Conservation (phyloP, 225 moss, liverwort and hornwort species). For the Bryum argenteum region DNA sequence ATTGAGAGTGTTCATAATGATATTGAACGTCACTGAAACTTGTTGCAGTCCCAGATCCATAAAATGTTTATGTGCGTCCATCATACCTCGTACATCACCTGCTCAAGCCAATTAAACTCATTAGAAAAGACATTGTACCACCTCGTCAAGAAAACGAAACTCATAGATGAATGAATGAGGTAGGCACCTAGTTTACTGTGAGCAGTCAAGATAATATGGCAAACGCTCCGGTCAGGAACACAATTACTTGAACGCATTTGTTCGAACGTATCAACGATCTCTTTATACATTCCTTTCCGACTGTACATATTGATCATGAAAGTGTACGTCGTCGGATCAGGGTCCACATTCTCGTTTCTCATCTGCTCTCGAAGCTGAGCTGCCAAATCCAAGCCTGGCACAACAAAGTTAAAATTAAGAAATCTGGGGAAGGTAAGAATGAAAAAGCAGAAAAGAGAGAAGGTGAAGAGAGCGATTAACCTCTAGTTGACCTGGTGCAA, state of each 20-base stretch:
- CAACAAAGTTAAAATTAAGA: conserved; percentile 20
- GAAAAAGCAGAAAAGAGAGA: conserved; percentile 11
- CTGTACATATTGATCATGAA: conserved; percentile 82
- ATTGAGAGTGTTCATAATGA: conserved; percentile 73
- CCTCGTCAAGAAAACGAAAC: background rate
- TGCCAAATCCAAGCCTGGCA: conserved; percentile 67
- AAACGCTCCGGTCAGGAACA: conserved; percentile 72
- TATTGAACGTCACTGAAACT: conserved; percentile 85
- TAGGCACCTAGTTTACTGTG: conserved; percentile 82
- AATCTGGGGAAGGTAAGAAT: background rate
- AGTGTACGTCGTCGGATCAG: conserved; percentile 83
- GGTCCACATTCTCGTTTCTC: conserved; percentile 70
- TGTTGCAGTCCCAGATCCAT: conserved; percentile 74
- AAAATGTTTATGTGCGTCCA: conserved; percentile 73
- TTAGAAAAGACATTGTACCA: background rate
- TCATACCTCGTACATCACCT: conserved; percentile 86
- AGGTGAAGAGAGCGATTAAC: conserved; percentile 31
- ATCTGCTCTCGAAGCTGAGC: conserved; percentile 74
- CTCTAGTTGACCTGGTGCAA: conserved; percentile 77
- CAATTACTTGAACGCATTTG: conserved; percentile 69
- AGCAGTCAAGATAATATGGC: conserved; percentile 80
- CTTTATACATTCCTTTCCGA: conserved; percentile 79
- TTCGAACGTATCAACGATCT: conserved; percentile 67
- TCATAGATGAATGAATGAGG: background rate
- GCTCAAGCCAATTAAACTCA: conserved; percentile 26